These are phyloP conservation scores for Phaeotremella skinneri DNA, from an alignment of 768 basidiomycete species.

Conservation along the genomic window DNA sequence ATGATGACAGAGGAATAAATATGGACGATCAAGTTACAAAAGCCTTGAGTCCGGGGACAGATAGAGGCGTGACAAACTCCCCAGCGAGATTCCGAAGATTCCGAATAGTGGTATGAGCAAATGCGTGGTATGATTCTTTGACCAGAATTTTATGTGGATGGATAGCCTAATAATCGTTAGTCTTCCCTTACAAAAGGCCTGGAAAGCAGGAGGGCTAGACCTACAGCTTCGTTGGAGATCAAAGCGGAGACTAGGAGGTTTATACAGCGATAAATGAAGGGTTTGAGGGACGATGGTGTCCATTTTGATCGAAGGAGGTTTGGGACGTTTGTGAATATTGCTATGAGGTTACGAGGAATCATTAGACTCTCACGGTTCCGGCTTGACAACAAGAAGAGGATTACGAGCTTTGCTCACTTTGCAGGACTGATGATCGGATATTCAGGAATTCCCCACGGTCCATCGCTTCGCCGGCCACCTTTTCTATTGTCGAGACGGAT, in stretches of 20 bases:
- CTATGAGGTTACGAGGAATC: slow-evolving; percentile 45
- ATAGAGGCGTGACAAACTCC: slow-evolving; percentile 15
- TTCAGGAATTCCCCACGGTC: slow-evolving; percentile 42
- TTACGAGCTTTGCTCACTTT: slow-evolving; percentile 51
- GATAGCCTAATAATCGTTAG: slow-evolving; percentile 16
- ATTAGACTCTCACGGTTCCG: background rate
- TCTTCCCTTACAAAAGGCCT: background rate
- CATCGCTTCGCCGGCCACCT: slow-evolving; percentile 22
- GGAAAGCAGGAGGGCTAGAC: slow-evolving; percentile 10
- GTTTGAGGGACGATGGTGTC: slow-evolving; percentile 35
- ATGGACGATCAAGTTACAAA: slow-evolving; percentile 4
- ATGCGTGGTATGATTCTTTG: slow-evolving; percentile 38
- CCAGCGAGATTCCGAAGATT: slow-evolving; percentile 17
- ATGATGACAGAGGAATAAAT: no score
- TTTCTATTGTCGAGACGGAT: slow-evolving; percentile 10
- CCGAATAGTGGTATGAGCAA: slow-evolving; percentile 20
- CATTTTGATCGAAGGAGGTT: slow-evolving; percentile 44
- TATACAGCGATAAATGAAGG: slow-evolving; percentile 46
- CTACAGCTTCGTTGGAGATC: slow-evolving; percentile 57
- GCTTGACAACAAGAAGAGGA: background rate
- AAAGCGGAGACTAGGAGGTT: slow-evolving; percentile 59
- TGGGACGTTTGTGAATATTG: slow-evolving; percentile 56
- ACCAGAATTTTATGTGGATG: slow-evolving; percentile 20
- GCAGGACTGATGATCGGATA: slow-evolving; percentile 53
- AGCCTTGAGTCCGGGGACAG: slow-evolving; percentile 31